Evolutionary conservation across 1,284 basidiomycete genomes (phyloP), one percentile per base, ranked within the genome.

Genomic region (Melampsora americana): DNA sequence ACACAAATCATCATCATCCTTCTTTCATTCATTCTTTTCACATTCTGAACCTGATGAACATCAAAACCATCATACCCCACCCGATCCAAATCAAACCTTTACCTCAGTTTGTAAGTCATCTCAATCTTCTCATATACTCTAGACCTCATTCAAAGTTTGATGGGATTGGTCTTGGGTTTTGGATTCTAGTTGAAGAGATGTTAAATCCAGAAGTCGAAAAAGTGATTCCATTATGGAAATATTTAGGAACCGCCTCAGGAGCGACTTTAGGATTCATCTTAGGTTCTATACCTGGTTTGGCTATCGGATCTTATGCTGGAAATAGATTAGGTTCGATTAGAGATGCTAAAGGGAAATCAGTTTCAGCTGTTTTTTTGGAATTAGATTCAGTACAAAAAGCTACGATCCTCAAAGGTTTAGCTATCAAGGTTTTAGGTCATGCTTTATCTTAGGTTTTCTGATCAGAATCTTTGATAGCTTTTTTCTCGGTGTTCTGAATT

Each of bases 311-410:
- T 0, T 66, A 81, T 23, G 75, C 81, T 18, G 82, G 82, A 32
- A 78, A 80, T 53, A 75, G 80, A 32, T 62, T 83, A 30, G 82
- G 82, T 18, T 78, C 80, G 35, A 80, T 82, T 56, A 76, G 81
- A 48, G 82, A 82, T 77, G 81, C 80, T n/a, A 82, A 82, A 76
- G 82, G 82, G 16, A 81, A 80, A 71, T 78, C 79, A 12, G 82
- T 83, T 0, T 72, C 16, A 12, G 86, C 90, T 23, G 95, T 98
- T n/a, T 99, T 99, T 83, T 85, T 86, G 65, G 86, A 90, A 35
- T 86, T 97, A 16, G 90, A 89, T 20, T 87, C 88, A 1, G 85
- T 85, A 69, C 91, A 97, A 90, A 91, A 92, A 82, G 92, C 94
- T 48, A 90, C 82, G 56, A 80, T 98, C 79, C 84, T 98, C 64